These are phyloP conservation scores for Beauveria scarabaeidicola DNA, from an alignment of 2,329 filamentous ascomycete genomes.

Conservation along the genomic window DNA sequence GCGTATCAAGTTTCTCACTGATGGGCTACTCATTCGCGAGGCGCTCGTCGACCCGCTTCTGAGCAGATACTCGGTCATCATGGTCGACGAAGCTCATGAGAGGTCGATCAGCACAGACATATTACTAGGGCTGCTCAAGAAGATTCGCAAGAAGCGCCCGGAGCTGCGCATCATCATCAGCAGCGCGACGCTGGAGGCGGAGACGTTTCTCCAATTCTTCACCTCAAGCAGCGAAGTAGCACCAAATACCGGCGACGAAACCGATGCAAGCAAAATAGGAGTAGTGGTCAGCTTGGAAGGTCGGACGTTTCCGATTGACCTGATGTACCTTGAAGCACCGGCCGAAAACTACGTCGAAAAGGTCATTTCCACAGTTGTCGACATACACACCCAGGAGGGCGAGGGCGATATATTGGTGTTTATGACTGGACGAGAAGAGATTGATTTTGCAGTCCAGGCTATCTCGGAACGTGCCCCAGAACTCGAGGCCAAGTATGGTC, in stretches of 20 bases:
- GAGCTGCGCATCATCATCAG: constrained; percentile 85
- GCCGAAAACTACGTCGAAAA: constrained; percentile 81
- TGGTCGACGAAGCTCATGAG: constrained; percentile 97
- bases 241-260: constrained; percentile 19
- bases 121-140: constrained; percentile 85
- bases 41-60: constrained; percentile 87
- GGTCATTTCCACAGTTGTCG: constrained; percentile 73
- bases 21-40: constrained; percentile 84
- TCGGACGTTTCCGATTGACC: constrained; percentile 79
- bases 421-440: constrained; percentile 86
- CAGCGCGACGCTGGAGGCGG: constrained; percentile 86
- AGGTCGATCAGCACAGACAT: constrained; percentile 88
- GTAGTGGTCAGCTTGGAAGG: constrained; percentile 78
- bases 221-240: constrained; percentile 28
- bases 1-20: constrained; percentile 89
- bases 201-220: constrained; percentile 79
- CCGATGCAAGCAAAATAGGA: constrained; percentile 23
- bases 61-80: constrained; percentile 87
- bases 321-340: constrained; percentile 69
- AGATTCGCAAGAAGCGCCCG: constrained; percentile 70
- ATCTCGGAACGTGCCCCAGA: constrained; percentile 63
- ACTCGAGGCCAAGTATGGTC: constrained; percentile 32
- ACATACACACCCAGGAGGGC: constrained; percentile 74
- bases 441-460: constrained; percentile 71
- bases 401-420: constrained; percentile 88